These are phyloP conservation scores for Beauveria bassiana DNA, from an alignment of 2,329 filamentous ascomycete genomes.

Conservation along the genomic window DNA sequence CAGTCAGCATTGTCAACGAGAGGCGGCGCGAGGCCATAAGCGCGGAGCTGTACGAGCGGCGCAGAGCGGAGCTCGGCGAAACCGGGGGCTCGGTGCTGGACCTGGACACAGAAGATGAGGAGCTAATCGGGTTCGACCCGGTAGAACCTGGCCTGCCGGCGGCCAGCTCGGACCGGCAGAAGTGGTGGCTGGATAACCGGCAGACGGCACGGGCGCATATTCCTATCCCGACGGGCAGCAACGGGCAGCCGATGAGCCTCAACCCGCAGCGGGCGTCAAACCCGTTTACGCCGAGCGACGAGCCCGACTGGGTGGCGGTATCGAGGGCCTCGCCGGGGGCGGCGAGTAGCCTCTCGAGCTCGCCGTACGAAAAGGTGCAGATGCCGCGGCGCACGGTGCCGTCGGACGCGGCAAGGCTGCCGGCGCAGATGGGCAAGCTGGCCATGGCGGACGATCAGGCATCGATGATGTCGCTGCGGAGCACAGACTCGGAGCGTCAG, in stretches of 20 bases:
- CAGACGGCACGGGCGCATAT: slow-evolving; percentile 69
- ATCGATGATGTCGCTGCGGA: background rate
- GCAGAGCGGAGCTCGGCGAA: slow-evolving; percentile 58
- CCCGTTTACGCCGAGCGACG: slow-evolving; percentile 66
- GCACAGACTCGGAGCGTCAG: slow-evolving; percentile 1
- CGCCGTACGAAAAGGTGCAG: slow-evolving; percentile 51
- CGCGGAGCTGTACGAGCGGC: slow-evolving; percentile 64
- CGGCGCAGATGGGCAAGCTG: slow-evolving; percentile 38
- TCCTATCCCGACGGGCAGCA: slow-evolving; percentile 48
- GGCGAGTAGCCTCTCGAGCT: slow-evolving; percentile 50
- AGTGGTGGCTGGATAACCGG: slow-evolving; percentile 64
- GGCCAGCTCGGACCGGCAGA: slow-evolving; percentile 59
- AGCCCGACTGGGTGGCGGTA: slow-evolving; percentile 77
- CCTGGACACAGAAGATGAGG: slow-evolving; percentile 64
- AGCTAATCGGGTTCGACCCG: slow-evolving; percentile 71
- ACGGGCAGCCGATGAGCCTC: slow-evolving; percentile 49
- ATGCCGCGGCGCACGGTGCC: slow-evolving; percentile 44
- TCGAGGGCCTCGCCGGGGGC: slow-evolving; percentile 40
- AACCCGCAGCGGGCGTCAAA: slow-evolving; percentile 73
- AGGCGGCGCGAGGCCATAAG: slow-evolving; percentile 62
- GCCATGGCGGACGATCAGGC: slow-evolving; percentile 31
- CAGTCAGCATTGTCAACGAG: slow-evolving; percentile 74
- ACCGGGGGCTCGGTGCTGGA: slow-evolving; percentile 46
- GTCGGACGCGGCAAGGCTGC: slow-evolving; percentile 38
- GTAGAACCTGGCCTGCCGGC: slow-evolving; percentile 70